Evolutionary conservation across 2,329 filamentous ascomycete genomes (phyloP), one percentile per base, ranked within the genome.

Genomic region (Curvularia verruculosa): DNA sequence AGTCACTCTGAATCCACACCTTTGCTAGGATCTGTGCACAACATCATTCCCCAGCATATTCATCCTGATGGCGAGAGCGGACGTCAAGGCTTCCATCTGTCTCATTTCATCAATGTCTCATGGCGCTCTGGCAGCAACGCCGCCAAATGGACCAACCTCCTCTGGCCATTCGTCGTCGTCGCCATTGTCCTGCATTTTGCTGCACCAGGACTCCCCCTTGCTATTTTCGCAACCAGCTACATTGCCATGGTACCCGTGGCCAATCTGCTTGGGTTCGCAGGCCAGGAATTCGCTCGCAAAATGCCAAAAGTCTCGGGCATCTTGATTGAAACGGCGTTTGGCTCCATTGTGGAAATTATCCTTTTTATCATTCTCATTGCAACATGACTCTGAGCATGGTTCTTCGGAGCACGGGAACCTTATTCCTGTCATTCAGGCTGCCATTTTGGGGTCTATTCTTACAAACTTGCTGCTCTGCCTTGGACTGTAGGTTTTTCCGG

Each of bases 381-480:
- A 81, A 82, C 74, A 74, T 40, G 55, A 60, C 1, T 58, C 64
- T 13, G 59, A 87, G 29, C 63, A 75, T n/a, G 73, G 76, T 7
- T 77, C 75, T 13, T 74, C 70, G 21, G 73, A 74, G 47, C 70
- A 75, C 13, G 63, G 64, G 1, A 70, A 75, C 15, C 66, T 74
- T 6, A 77, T 89, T 59, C 82, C 83, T 13, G 89, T 95, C 64
- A 91, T 96, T 63, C 87, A 91, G 70, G 90, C 90, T 49, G 91
- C 92, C 15, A 93, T 96, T 51, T 79, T 96, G 0, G 91, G 92
- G 24, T 94, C 90, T 0, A 89, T 96, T 40, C 76, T 96, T 31
- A 91, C 92, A 7, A 96, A 92, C 26, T 84, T 95, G 78, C 78
- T 96, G 43, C 81, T 96, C 0, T 96, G 91, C 64, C 78, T 96